Evolutionary conservation across 2,329 filamentous ascomycete species (phyloP).

Genomic region (Amesomyces nigricolor): DNA sequence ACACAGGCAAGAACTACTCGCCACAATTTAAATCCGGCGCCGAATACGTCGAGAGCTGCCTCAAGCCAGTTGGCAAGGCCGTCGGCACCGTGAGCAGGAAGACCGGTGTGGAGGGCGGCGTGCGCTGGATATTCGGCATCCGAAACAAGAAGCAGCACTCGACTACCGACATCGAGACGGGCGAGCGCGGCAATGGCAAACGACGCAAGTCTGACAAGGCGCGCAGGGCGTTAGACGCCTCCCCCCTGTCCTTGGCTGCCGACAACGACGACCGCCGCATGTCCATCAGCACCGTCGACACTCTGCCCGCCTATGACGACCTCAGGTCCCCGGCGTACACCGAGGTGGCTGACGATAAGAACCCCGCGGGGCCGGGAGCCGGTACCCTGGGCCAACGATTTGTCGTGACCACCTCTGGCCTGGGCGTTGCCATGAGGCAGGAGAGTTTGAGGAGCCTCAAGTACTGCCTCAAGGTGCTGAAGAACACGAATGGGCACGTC

Average conservation of each 20-base stretch:
- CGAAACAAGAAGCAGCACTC: slow-evolving; percentile 45
- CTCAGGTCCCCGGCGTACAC: slow-evolving; percentile 69
- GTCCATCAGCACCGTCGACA: slow-evolving; percentile 66
- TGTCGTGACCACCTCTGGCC: slow-evolving; percentile 83
- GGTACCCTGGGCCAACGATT: slow-evolving; percentile 52
- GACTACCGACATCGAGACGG: slow-evolving; percentile 43
- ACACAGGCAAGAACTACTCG: slow-evolving; percentile 82
- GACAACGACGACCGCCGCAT: slow-evolving; percentile 47
- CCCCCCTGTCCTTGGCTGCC: slow-evolving; percentile 11
- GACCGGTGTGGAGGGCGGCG: slow-evolving; percentile 81
- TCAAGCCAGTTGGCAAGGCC: slow-evolving; percentile 80
- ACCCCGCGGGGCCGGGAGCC: slow-evolving; percentile 27
- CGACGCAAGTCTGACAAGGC: slow-evolving; percentile 40
- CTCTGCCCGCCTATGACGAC: slow-evolving; percentile 79
- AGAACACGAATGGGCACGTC: slow-evolving; percentile 76
- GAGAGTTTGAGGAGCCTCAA: slow-evolving; percentile 79
- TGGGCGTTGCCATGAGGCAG: slow-evolving; percentile 87
- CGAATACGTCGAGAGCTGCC: slow-evolving; percentile 83
- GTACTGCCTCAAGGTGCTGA: slow-evolving; percentile 75
- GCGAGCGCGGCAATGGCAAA: slow-evolving; percentile 47
- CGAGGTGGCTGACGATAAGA: slow-evolving; percentile 42
- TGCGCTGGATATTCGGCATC: slow-evolving; percentile 73
- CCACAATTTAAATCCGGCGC: slow-evolving; percentile 84
- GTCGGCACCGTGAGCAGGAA: slow-evolving; percentile 76
- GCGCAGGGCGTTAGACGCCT: not conserved